phyloP scores from a whole-genome alignment of 768 basidiomycete species.

The Mycena rebaudengoi region DNA sequence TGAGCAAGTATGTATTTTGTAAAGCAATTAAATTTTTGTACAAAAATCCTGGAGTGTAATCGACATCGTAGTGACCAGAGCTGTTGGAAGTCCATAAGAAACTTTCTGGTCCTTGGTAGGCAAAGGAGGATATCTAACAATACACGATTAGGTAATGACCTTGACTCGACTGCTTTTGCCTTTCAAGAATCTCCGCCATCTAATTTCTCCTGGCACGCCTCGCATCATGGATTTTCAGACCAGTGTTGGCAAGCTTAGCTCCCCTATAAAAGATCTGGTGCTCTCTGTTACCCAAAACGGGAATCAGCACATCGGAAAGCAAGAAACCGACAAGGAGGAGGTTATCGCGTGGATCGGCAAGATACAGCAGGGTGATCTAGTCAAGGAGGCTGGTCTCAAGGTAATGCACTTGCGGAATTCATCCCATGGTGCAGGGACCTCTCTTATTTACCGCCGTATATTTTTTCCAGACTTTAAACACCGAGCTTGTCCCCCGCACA shows the following conservation, averaged over 20 bases:
- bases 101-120: too few relatives aligned
- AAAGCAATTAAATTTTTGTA: background rate
- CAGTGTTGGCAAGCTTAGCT: conserved; percentile 54
- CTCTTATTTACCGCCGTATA: background rate
- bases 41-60: too few relatives aligned
- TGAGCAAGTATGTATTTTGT: background rate
- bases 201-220: conserved; percentile 21
- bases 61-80: too few relatives aligned
- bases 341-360: conserved; percentile 78
- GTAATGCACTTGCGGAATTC: conserved; percentile 50
- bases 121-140: too few relatives aligned
- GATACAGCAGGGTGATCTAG: conserved; percentile 57
- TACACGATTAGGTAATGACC: conserved; percentile 21
- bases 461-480: conserved; percentile 76
- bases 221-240: conserved; percentile 63
- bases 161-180: conserved; percentile 51
- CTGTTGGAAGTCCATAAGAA: too few relatives aligned
- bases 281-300: conserved; percentile 54
- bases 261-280: conserved; percentile 67
- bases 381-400: conserved; percentile 56
- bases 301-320: conserved; percentile 55
- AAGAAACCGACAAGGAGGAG: conserved; percentile 69
- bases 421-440: background rate
- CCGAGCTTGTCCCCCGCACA: conserved; percentile 76
- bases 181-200: conserved; percentile 43